These are phyloP conservation scores for Yamadazyma aaseri DNA, from an alignment of 1,139 yeast genomes.

Conservation along the genomic window DNA sequence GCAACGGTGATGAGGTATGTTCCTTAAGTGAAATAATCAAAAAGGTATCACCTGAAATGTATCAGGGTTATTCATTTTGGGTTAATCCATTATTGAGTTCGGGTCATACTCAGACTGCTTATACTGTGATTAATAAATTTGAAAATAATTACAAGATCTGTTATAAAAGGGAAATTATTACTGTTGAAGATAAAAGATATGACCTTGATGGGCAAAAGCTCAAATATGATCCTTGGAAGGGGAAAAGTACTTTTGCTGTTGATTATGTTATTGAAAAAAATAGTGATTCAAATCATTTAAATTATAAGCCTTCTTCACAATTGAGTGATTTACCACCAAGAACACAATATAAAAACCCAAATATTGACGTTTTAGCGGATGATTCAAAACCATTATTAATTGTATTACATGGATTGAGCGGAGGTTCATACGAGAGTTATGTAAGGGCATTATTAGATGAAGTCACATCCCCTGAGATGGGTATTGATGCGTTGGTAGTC, in stretches of 20 bases:
- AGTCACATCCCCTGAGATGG: slow-evolving; percentile 31
- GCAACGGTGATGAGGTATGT: slow-evolving; percentile 13
- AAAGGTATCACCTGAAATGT: slow-evolving; percentile 30
- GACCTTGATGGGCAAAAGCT: slow-evolving; percentile 25
- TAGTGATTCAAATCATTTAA: slow-evolving; percentile 24
- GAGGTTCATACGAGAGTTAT: slow-evolving; percentile 62
- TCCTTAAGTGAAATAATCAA: slow-evolving; percentile 24
- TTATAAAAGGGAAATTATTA: slow-evolving; percentile 38
- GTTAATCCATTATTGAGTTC: slow-evolving; percentile 40
- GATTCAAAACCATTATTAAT: slow-evolving; percentile 52
- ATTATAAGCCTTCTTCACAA: slow-evolving; percentile 35
- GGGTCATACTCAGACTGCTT: slow-evolving; percentile 50
- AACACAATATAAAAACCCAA: slow-evolving; percentile 40
- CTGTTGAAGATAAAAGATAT: slow-evolving; percentile 26
- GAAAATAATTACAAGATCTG: slow-evolving; percentile 33
- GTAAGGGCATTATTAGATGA: slow-evolving; percentile 44
- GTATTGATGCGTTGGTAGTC: slow-evolving; percentile 54
- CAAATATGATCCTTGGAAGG: slow-evolving; percentile 43
- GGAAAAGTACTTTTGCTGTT: slow-evolving; percentile 39
- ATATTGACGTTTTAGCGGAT: slow-evolving; percentile 18
- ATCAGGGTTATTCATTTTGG: slow-evolving; percentile 30
- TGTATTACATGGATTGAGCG: slow-evolving; percentile 60
- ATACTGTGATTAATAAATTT: slow-evolving; percentile 41
- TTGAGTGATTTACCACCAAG: slow-evolving; percentile 41
- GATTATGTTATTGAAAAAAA: slow-evolving; percentile 32